These are phyloP conservation scores for Nakaseomyces uthaithaninus DNA, from an alignment of 1,139 yeast genomes.

Conservation along the genomic window DNA sequence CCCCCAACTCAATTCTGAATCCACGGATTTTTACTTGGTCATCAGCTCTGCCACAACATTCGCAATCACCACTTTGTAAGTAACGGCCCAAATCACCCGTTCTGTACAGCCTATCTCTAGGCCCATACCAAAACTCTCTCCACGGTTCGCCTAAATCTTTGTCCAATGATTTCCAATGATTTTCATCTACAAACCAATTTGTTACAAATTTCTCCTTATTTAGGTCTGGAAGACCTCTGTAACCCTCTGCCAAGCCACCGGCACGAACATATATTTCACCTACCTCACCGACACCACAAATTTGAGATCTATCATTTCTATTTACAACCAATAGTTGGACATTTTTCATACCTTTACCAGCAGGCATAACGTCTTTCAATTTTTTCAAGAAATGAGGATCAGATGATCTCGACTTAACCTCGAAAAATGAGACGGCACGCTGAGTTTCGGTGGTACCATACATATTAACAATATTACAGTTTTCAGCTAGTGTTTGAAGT, in stretches of 20 bases:
- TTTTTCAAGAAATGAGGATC: slow-evolving; percentile 71
- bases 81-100: slow-evolving; percentile 97
- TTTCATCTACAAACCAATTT: slow-evolving; percentile 73
- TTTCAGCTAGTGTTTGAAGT: slow-evolving; percentile 83
- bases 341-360: slow-evolving; percentile 94
- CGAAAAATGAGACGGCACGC: slow-evolving; percentile 91
- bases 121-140: slow-evolving; percentile 83
- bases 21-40: slow-evolving; percentile 98
- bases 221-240: slow-evolving; percentile 81
- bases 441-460: slow-evolving; percentile 99
- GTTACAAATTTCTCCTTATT: slow-evolving; percentile 79
- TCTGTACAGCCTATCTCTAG: slow-evolving; percentile 90
- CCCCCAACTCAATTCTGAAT: slow-evolving; percentile 95
- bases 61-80: slow-evolving; percentile 93
- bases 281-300: slow-evolving; percentile 97
- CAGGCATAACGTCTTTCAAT: slow-evolving; percentile 95
- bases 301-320: slow-evolving; percentile 74
- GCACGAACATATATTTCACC: slow-evolving; percentile 98
- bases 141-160: slow-evolving; percentile 46
- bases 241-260: slow-evolving; percentile 95
- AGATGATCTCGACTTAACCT: slow-evolving; percentile 62
- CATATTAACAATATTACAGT: slow-evolving; percentile 90
- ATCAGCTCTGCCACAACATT: slow-evolving; percentile 98
- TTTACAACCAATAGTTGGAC: slow-evolving; percentile 92
- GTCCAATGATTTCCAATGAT: slow-evolving; percentile 54